Percentiles rank a stretch among this genome's conserved stretches.
Evolutionary conservation across 345 rosid species (phyloP).

Genomic region (Hibiscus tridactylites): DNA sequence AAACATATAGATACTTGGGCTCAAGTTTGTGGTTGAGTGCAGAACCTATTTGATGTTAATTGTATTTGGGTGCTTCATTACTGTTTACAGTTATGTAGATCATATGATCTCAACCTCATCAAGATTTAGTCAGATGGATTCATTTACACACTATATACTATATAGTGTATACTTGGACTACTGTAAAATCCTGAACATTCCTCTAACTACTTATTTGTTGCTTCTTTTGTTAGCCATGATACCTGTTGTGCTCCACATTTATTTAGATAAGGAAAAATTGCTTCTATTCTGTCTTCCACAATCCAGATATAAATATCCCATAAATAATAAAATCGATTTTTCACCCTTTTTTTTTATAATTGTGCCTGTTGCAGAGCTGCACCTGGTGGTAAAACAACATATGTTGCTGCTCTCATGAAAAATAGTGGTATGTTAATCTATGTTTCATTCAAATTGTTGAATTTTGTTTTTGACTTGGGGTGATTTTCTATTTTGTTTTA

Average conservation of each 20-base stretch:
- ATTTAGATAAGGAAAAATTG: background rate
- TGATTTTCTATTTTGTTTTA: no score
- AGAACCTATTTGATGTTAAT: background rate
- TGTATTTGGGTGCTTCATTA: background rate
- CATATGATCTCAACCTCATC: background rate
- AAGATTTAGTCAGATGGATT: background rate
- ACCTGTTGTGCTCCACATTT: background rate
- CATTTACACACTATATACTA: background rate
- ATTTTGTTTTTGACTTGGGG: background rate
- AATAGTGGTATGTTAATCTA: constrained; percentile 53
- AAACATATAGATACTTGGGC: background rate
- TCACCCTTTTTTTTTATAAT: constrained; percentile 8
- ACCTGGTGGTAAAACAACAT: constrained; percentile 89
- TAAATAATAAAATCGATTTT: background rate
- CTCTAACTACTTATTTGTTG: background rate
- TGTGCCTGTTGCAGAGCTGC: constrained; percentile 62
- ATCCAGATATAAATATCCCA: background rate
- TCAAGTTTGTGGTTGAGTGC: background rate
- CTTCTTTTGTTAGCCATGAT: background rate
- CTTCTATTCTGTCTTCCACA: background rate
- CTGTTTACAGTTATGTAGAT: background rate
- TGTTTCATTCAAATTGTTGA: constrained; percentile 1
- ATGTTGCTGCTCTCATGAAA: constrained; percentile 76
- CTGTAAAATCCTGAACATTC: background rate
- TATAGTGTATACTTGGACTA: background rate